Evolutionary conservation across 148 eudicot genomes (phyloP), one percentile per base, ranked within the genome.

Genomic region (Simmondsia chinensis): DNA sequence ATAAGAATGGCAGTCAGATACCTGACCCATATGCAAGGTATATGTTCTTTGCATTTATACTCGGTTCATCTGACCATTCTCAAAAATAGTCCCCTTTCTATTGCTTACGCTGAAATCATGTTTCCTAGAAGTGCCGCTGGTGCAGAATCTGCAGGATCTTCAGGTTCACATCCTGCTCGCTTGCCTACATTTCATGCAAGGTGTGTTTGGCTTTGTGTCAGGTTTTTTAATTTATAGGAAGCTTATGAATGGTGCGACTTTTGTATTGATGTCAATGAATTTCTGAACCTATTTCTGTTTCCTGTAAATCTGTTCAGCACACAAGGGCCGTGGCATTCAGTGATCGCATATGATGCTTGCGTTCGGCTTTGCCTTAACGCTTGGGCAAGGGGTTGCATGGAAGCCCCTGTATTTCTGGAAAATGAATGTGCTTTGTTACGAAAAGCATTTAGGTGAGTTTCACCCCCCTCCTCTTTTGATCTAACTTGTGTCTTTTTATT

Each of bases 301-400:
- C 15, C 15, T 44, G 38, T 47, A n/a, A 48, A 42, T 18, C 28
- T 35, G 50, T 61, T 56, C 86, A 91, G 99, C 63, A 77, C 80
- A 31, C 89, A 76, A 53, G 99, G 95, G 31, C 79, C 87, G 4
- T 91, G 99, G 99, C 73, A 74, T 60, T 74, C 66, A 43, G 85
- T 91, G 39, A 60, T 91, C 40, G 79, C 99, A 20, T 91, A 91
- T 60, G 99, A 91, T 54, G 99, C 99, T 20, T 91, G 96, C 60
- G 87, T 82, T 46, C 76, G 99, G 31, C 79, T 91, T 9, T 91
- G 99, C 62, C 96, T 91, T 25, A 82, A 91, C 73, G 87, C 99
- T 23, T 91, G 99, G 99, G 95, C 94, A 28, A 86, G 75, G 65
- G 80, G 89, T 33, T 79, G 94, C 61, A 69, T 66, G 75, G 94